Evolutionary conservation across 257 asterid genomes (phyloP), one percentile per base, ranked within the genome.

Genomic region (Linderniella brevidens): DNA sequence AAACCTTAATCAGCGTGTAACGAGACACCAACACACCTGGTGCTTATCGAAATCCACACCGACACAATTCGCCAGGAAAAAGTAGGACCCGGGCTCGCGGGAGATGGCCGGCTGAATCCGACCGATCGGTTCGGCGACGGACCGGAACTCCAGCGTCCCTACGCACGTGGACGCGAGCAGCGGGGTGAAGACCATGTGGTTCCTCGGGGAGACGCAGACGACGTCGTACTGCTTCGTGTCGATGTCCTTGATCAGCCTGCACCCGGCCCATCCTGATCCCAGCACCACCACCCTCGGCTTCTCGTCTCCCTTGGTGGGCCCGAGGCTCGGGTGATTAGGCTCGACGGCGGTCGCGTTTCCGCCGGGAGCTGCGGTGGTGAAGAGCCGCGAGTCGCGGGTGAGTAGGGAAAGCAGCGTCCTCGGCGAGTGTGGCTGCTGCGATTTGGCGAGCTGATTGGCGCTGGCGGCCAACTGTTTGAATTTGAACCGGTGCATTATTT

Each of bases 221-320:
- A 90, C 65, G 57, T 90, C 99, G 60, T 85, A 90, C 9, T 61
- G 46, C 38, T 56, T 65, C 3, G 93, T 71, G 40, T 90, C 94
- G 19, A 85, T 73, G 8, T 69, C 99, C 79, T 90, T 85, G 55
- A 90, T 69, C 2, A 90, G 80, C 64, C 96, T 67, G 66, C 96
- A 90, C 5, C 94, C 99, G 9, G 93, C 99, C 99, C 99, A 90
- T 8, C 99, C 99, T 17, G 96, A 50, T 4, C 99, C 99, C 74
- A 90, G 4, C 5, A 90, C 96, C 52, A 90, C 99, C 64, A 85
- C 77, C 49, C 99, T 71, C 17, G 96, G 92, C 60, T 85, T 90
- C 74, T 85, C 92, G 44, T 59, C 92, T 35, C 68, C 90, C 63
- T 67, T 79, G 7, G 96, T 90, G 78, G 81, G 56, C 57, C 65